Percentiles rank a stretch among this genome's conserved stretches.
Conservation (phyloP, 495 filamentous ascomycete species). For the Aspergillus cristatus region DNA sequence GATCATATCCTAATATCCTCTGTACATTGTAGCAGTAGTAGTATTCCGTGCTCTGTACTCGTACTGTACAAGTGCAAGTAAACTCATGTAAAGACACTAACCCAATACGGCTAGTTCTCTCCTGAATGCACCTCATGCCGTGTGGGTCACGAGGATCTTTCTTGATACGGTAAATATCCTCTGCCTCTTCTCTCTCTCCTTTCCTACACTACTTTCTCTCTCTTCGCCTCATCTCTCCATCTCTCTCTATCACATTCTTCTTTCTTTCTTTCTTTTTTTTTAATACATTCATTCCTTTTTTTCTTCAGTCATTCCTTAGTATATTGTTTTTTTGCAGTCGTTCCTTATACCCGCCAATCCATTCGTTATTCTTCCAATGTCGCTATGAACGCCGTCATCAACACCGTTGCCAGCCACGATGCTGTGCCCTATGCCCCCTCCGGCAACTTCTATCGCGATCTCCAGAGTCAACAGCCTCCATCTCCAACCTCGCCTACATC, state of each 20-base stretch:
- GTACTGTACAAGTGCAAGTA: too few species aligned
- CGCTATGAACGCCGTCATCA: conserved; percentile 23
- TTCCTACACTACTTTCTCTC: not conserved
- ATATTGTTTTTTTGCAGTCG: too few species aligned
- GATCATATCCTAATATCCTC: too few species aligned
- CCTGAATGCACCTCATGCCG: too few species aligned
- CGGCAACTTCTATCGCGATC: conserved; percentile 6
- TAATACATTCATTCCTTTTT: conserved; percentile 4
- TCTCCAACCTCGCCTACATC: conserved; percentile 9
- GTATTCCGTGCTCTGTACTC: too few species aligned
- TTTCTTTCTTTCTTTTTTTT: not conserved
- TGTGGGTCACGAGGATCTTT: not conserved
- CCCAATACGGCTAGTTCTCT: too few species aligned
- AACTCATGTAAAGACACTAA: too few species aligned
- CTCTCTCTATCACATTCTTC: conserved; percentile 5
- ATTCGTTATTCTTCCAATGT: not conserved
- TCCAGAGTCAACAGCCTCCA: too few species aligned
- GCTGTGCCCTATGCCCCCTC: conserved; percentile 21
- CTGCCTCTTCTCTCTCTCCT: not conserved
- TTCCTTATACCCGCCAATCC: too few species aligned
- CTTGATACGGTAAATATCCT: not conserved
- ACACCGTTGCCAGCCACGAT: conserved; percentile 31
- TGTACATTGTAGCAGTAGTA: too few species aligned
- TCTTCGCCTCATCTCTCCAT: conserved; percentile 2
- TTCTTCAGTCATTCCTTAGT: conserved; percentile 1